Evolutionary conservation across 208 protist species (phyloP).

Genomic region (Sergeia podlipaevii): DNA sequence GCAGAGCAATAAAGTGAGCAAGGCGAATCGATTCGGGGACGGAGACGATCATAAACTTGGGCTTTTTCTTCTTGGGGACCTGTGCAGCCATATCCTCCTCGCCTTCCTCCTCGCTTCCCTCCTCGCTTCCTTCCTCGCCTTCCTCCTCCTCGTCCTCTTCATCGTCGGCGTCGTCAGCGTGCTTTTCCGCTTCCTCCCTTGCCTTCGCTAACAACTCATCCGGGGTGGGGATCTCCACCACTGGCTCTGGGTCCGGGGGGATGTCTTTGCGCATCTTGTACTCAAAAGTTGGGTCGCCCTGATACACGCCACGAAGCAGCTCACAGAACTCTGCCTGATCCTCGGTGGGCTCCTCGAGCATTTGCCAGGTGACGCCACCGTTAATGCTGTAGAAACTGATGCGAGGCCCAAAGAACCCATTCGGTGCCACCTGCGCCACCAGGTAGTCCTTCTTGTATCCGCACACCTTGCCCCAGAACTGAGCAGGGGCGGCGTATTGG

Average conservation of each 20-base stretch:
- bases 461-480: conserved; percentile 81
- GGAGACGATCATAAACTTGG: conserved; percentile 80
- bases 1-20: conserved; percentile 79
- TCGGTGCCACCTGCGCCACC: conserved; percentile 54
- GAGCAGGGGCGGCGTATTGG: conserved; percentile 40
- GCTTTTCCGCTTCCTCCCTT: conserved; percentile 30
- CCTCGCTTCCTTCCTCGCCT: conserved; percentile 46
- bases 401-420: conserved; percentile 55
- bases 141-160: conserved; percentile 28
- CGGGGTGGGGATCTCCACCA: conserved; percentile 34
- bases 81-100: conserved; percentile 30
- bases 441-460: conserved; percentile 74
- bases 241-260: conserved; percentile 61
- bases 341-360: conserved; percentile 49
- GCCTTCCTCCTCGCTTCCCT: conserved; percentile 52
- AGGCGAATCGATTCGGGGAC: conserved; percentile 73
- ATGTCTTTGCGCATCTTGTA: conserved; percentile 86
- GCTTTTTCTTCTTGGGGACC: conserved; percentile 29
- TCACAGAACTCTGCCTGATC: conserved; percentile 82
- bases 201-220: conserved; percentile 40
- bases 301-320: conserved; percentile 74
- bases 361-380: conserved; percentile 71
- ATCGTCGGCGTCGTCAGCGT: conserved; percentile 7
- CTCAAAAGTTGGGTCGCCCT: conserved; percentile 71
- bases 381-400: conserved; percentile 79